These are phyloP conservation scores for Nicotiana tomentosiformis DNA, from an alignment of 257 asterid species.

Conservation along the genomic window DNA sequence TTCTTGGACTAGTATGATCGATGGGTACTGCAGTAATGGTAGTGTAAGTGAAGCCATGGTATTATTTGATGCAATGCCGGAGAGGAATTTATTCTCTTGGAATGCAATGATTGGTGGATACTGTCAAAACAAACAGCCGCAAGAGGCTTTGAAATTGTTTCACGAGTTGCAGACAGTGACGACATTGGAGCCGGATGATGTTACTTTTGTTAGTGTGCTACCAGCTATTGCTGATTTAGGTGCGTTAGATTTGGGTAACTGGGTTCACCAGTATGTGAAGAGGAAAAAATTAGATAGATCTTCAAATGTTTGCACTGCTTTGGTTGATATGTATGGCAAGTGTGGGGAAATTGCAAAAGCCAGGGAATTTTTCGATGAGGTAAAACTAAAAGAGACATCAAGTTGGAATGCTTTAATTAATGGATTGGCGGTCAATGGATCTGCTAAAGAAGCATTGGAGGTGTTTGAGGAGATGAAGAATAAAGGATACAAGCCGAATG, in stretches of 20 bases:
- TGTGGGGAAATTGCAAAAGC: slow-evolving; percentile 75
- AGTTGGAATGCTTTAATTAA: slow-evolving; percentile 91
- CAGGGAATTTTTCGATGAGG: slow-evolving; percentile 44
- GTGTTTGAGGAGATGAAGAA: slow-evolving; percentile 53
- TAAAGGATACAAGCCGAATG: slow-evolving; percentile 48
- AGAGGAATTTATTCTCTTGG: slow-evolving; percentile 78
- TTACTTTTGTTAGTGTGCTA: slow-evolving; percentile 68
- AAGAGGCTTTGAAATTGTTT: slow-evolving; percentile 61
- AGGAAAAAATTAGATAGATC: slow-evolving; percentile 55
- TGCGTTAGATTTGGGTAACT: slow-evolving; percentile 73
- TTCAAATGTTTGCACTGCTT: slow-evolving; percentile 71
- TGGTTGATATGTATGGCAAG: slow-evolving; percentile 87
- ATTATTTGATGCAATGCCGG: slow-evolving; percentile 67
- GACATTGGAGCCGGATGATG: slow-evolving; percentile 55
- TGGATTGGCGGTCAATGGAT: slow-evolving; percentile 82
- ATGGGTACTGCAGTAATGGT: slow-evolving; percentile 65
- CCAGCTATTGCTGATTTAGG: slow-evolving; percentile 93
- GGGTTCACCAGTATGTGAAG: slow-evolving; percentile 57
- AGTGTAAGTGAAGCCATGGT: slow-evolving; percentile 48
- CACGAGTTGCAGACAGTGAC: slow-evolving; percentile 42
- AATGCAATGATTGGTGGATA: slow-evolving; percentile 90
- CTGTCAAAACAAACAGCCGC: slow-evolving; percentile 59
- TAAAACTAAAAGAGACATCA: slow-evolving; percentile 42
- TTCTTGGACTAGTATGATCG: slow-evolving; percentile 88
- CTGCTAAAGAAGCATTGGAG: slow-evolving; percentile 67